These are phyloP conservation scores for Geoglossum cookeanum DNA, from an alignment of 2,329 filamentous ascomycete species.

Conservation along the genomic window DNA sequence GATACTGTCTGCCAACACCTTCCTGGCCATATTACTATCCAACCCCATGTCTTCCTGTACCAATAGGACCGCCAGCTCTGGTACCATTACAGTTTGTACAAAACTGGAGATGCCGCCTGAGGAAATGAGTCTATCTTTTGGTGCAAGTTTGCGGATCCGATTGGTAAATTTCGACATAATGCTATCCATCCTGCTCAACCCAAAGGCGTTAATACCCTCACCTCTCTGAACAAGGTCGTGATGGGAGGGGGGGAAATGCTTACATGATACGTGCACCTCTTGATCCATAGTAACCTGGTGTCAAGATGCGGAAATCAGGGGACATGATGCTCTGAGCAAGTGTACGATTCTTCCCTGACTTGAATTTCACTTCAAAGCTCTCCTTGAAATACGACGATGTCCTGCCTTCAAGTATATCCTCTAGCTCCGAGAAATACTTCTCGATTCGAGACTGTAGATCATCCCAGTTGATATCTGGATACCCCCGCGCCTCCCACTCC, in stretches of 20 bases:
- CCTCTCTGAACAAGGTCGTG: too few species aligned
- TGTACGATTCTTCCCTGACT: slow-evolving; percentile 38
- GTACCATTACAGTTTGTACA: slow-evolving; percentile 40
- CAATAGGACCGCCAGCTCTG: slow-evolving; percentile 3
- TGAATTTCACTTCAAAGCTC: slow-evolving; percentile 34
- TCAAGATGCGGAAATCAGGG: slow-evolving; percentile 32
- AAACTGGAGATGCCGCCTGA: slow-evolving; percentile 47
- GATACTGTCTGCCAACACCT: slow-evolving; percentile 3
- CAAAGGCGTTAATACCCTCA: neutral
- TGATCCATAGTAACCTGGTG: slow-evolving; percentile 67
- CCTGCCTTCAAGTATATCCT: slow-evolving; percentile 38
- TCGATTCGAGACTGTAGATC: slow-evolving; percentile 38
- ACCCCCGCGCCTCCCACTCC: slow-evolving; percentile 34
- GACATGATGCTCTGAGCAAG: slow-evolving; percentile 32
- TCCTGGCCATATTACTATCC: neutral
- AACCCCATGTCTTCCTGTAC: slow-evolving; percentile 6
- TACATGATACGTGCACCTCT: slow-evolving; percentile 55
- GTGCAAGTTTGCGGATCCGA: slow-evolving; percentile 40
- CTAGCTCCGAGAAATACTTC: slow-evolving; percentile 34
- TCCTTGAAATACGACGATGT: slow-evolving; percentile 40
- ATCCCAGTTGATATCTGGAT: slow-evolving; percentile 55
- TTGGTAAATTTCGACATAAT: slow-evolving; percentile 38
- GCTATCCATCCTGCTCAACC: slow-evolving; percentile 27
- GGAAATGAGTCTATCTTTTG: slow-evolving; percentile 45
- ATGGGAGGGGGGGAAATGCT: slow-evolving; percentile 13